Base-by-base conservation (phyloP, 2,329 filamentous ascomycete genomes). In the Fusarium coffeatum region DNA sequence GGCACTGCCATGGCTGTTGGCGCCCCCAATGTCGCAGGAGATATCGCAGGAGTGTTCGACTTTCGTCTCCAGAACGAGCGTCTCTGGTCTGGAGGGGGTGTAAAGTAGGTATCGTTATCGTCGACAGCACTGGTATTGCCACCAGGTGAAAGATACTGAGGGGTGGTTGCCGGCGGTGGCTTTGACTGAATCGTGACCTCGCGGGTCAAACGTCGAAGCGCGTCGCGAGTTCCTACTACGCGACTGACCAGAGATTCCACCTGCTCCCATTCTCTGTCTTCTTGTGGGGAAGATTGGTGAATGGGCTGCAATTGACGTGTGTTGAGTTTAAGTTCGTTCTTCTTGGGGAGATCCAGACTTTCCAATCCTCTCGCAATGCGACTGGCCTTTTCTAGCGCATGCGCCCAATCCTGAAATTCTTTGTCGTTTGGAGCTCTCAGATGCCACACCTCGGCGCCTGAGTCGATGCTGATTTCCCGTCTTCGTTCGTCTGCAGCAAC, bases 371-470 rank as follows among this genome's bases (percentile, higher is more conserved):
- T 82, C 15, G 89, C 87, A 64, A 88, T 83, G 63, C 91, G 87
- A 67, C 93, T 92, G 7, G 95, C 94, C 69, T 88, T 90, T 79
- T 98, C 94, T 53, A 99, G 83, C 1, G 94, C 95, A 48, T 87
- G 86, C 49, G 91, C 93, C 96, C 96, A 99, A 20, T 92, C 91
- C 48, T 88, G 86, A 77, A 98, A 99, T 67, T 98, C 95, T 69
- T 91, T 92, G 51, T 89, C 88, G 73, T 93, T 97, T 51, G 87
- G 88, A 5, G 96, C 93, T 74, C 90, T 91, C 30, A 99, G 84
- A 81, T 98, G 96, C 96, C 96, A 99, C 27, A 99, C 90, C 80
- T 99, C 96, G 4, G 96, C 94, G 2, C 96, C 96, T 0, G 96
- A 98, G 78, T 99, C 96, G 60, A 99, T 96, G 43, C 92, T 97